These are phyloP conservation scores for Acmispon strigosus DNA, from an alignment of 306 rosid genomes.

Conservation along the genomic window DNA sequence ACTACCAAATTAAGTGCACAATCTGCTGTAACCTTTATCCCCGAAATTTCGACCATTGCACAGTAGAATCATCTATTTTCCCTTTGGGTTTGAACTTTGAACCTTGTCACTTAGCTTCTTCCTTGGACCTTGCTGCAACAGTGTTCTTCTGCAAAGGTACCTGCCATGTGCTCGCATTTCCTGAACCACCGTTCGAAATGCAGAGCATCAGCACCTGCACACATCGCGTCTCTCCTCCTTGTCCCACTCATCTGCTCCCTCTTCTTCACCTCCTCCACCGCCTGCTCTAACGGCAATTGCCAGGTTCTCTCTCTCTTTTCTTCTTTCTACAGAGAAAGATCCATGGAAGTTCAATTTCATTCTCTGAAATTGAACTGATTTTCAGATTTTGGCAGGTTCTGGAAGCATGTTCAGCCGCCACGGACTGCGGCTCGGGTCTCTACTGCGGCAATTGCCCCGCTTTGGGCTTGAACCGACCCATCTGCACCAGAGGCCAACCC, in stretches of 20 bases:
- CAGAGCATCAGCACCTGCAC: background rate
- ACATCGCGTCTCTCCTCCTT: conserved; percentile 25
- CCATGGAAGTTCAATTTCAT: background rate
- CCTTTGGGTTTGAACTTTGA: background rate
- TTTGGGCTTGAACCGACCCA: conserved; percentile 59
- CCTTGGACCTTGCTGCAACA: background rate
- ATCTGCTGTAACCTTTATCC: background rate
- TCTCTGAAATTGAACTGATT: conserved; percentile 19
- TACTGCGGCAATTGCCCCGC: conserved; percentile 92
- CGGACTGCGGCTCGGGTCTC: conserved; percentile 78
- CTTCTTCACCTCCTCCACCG: conserved; percentile 31
- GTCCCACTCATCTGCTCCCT: conserved; percentile 32
- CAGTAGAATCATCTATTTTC: conserved; percentile 15
- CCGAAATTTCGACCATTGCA: conserved; percentile 20
- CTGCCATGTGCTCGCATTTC: conserved; percentile 51
- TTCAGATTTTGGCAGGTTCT: conserved; percentile 63
- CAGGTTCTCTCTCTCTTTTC: conserved; percentile 45
- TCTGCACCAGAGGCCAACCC: conserved; percentile 82
- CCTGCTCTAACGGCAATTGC: conserved; percentile 73
- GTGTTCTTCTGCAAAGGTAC: conserved; percentile 17
- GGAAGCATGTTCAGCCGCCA: conserved; percentile 57
- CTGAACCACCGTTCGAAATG: conserved; percentile 29
- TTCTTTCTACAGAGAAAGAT: conserved; percentile 20
- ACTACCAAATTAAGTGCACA: too few species aligned
- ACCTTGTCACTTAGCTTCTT: background rate